A percentile compares a stretch with the other conserved stretches of the same genome.
Evolutionary conservation across 192 early-diverging fungal genomes (phyloP).

Genomic region (Coemansia sp.): DNA sequence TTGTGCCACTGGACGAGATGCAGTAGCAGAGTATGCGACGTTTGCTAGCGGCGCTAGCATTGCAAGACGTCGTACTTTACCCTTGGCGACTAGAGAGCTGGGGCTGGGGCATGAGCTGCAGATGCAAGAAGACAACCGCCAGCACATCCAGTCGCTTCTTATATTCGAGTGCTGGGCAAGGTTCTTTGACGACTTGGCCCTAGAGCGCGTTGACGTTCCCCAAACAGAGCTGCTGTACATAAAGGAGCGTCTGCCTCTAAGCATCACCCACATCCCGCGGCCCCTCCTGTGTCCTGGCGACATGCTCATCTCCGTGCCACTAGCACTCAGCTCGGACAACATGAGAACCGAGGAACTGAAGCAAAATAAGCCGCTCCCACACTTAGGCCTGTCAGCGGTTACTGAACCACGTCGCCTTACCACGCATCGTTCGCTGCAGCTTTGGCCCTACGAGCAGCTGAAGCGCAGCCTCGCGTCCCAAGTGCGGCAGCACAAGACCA

Average conservation of each 20-base stretch:
- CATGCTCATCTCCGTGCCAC: slow-evolving; percentile 27
- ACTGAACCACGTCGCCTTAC: neutral
- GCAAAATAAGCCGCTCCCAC: neutral
- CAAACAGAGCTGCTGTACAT: slow-evolving; percentile 33
- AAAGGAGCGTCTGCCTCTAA: slow-evolving; percentile 40
- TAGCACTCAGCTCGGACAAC: neutral
- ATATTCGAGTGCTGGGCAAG: slow-evolving; percentile 46
- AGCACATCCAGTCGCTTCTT: slow-evolving; percentile 38
- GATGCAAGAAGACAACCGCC: slow-evolving; percentile 18
- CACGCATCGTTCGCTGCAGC: slow-evolving; percentile 20
- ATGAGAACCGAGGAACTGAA: neutral
- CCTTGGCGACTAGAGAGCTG: neutral
- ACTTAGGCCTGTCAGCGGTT: neutral
- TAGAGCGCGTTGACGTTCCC: slow-evolving; percentile 21
- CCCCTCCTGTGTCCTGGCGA: slow-evolving; percentile 33
- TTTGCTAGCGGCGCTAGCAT: neutral
- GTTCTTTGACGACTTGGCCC: slow-evolving; percentile 19
- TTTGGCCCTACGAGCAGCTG: slow-evolving; percentile 17
- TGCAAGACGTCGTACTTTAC: slow-evolving; percentile 18
- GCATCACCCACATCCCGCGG: slow-evolving; percentile 27
- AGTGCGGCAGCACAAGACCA: neutral
- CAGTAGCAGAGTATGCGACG: neutral
- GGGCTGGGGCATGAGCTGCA: neutral
- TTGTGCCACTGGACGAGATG: neutral
- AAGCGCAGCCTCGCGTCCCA: slow-evolving; percentile 23